These are phyloP conservation scores for Hydnomerulius pinastri DNA, from an alignment of 768 basidiomycete genomes.

Conservation along the genomic window DNA sequence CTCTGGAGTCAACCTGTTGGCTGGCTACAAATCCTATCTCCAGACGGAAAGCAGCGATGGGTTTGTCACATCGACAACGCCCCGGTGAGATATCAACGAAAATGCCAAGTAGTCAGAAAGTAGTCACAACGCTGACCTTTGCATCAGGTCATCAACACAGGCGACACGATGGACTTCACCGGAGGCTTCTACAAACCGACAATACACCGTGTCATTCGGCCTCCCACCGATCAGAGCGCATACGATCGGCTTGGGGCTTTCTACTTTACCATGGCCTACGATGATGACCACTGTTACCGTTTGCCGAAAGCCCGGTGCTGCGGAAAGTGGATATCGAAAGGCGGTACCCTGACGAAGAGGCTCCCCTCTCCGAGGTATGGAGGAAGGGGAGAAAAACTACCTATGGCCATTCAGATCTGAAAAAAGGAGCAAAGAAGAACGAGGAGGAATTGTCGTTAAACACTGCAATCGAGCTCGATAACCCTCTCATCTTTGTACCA, in stretches of 20 bases:
- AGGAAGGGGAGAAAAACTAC: too few relatives aligned
- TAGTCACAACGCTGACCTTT: not conserved
- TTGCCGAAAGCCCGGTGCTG: too few relatives aligned
- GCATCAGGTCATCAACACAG: constrained; percentile 53
- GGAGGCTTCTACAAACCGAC: constrained; percentile 57
- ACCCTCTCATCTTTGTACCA: constrained; percentile 22
- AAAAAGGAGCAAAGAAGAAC: constrained; percentile 35
- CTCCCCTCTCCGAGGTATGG: too few relatives aligned
- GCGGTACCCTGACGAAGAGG: too few relatives aligned
- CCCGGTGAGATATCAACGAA: constrained; percentile 35
- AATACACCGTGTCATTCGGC: constrained; percentile 58
- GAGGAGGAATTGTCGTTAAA: constrained; percentile 57
- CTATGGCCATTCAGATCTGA: too few relatives aligned
- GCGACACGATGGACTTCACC: constrained; percentile 56
- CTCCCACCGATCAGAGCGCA: constrained; percentile 49
- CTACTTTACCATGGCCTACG: constrained; percentile 55
- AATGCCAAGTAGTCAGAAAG: too few relatives aligned
- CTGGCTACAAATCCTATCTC: too few relatives aligned
- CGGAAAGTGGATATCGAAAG: too few relatives aligned
- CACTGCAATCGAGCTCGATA: too few relatives aligned
- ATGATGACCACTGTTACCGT: too few relatives aligned
- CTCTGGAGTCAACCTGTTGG: constrained; percentile 59
- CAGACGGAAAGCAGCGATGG: constrained; percentile 57
- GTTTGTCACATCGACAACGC: constrained; percentile 57
- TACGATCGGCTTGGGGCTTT: constrained; percentile 53